phyloP scores from a whole-genome alignment of 352 stramenopile species.

The Aphanomyces euteiches region DNA sequence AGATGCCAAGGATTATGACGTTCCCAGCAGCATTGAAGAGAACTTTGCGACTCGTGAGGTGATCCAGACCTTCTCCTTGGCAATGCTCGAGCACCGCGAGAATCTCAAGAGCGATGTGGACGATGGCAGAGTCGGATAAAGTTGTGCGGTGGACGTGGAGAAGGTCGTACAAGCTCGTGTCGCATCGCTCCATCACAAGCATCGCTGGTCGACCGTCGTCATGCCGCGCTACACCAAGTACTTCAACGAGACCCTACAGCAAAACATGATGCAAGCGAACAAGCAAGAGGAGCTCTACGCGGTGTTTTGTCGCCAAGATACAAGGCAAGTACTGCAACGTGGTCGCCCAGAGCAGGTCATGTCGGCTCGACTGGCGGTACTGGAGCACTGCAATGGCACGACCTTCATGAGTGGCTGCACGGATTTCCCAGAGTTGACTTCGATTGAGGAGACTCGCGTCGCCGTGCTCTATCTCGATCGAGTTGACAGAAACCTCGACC shows the following conservation, averaged over 20 bases:
- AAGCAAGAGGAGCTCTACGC: constrained; percentile 33
- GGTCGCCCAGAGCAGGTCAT: constrained; percentile 41
- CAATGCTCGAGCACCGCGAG: constrained; percentile 42
- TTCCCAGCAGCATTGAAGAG: constrained; percentile 41
- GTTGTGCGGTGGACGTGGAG: constrained; percentile 46
- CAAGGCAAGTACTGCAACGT: constrained; percentile 38
- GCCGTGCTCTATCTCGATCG: neutral
- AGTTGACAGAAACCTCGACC: neutral
- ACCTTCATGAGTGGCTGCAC: constrained; percentile 32
- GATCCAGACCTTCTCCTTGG: constrained; percentile 41
- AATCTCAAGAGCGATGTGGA: constrained; percentile 45
- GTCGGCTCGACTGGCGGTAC: constrained; percentile 38
- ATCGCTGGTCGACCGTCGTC: constrained; percentile 24
- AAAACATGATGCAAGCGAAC: neutral
- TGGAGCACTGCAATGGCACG: constrained; percentile 39
- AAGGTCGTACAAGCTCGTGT: constrained; percentile 51
- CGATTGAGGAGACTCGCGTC: neutral
- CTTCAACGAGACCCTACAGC: constrained; percentile 44
- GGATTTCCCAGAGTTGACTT: constrained; percentile 25
- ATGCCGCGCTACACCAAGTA: constrained; percentile 40
- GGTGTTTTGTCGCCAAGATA: constrained; percentile 39
- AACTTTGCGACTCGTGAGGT: constrained; percentile 66
- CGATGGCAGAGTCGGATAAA: constrained; percentile 43
- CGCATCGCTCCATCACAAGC: constrained; percentile 46
- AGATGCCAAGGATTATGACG: constrained; percentile 42